Base-by-base conservation (phyloP, 768 basidiomycete genomes). In the Leucogyrophana mollusca region DNA sequence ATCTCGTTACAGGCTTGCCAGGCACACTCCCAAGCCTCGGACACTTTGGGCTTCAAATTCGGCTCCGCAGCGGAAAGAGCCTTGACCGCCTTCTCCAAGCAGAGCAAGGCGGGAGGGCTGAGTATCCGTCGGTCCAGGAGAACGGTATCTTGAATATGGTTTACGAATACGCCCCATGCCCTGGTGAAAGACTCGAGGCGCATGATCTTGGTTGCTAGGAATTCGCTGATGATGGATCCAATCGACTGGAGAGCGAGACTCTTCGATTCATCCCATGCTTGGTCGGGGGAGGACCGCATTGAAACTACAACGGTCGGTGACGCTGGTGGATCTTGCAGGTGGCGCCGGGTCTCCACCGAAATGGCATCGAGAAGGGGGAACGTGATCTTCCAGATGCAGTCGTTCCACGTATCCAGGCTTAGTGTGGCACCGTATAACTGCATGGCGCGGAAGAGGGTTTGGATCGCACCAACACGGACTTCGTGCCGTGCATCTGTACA, bases 371-470 rank as follows among this genome's bases (percentile, higher is more conserved):
- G 67, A 3, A 98, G 72, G 6, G 93, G 93, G 66, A 95, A 91
- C 10, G 90, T 82, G 46, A 97, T 79, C 60, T 85, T 84, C 87
- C 90, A 93, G n/a, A 95, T 73, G 49, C 92, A 92, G 43, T 90
- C 82, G 34, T 87, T 82, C 95, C 95, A 99, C 0, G 87, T 89
- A 5, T 83, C 83, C 32, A 77, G 60, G 56, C 85, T 88, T 40
- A 99, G 71, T 0, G 86, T 90, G 7, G 84, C 82, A 2, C 95
- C 95, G 59, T 99, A 97, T 9, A 97, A 74, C 64, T 95, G 92
- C 70, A 97, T 80, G 2, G 92, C 90, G 39, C 94, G 79, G 69
- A 96, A 98, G 43, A 99, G 63, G 2, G 94, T 97, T 65, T 96
- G 94, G 36, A 97, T 94, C 9, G 95, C 94, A 1, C 92, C 92